These are phyloP conservation scores for Trichoderma reesei DNA, from an alignment of 495 filamentous ascomycete species.

Conservation along the genomic window DNA sequence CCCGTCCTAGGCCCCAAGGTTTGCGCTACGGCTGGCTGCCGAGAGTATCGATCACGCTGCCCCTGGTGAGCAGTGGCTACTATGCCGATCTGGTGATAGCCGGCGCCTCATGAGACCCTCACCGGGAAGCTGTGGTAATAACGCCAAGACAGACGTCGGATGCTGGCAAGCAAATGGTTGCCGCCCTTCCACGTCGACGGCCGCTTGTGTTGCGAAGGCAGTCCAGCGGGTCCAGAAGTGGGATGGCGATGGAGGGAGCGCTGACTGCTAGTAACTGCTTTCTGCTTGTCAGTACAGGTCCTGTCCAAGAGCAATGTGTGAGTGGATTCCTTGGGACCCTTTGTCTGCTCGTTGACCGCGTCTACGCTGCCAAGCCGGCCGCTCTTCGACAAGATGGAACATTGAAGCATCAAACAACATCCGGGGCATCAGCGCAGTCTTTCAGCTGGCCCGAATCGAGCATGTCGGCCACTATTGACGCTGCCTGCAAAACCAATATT, in stretches of 20 bases:
- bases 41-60: neutral
- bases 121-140: neutral
- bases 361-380: neutral
- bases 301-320: neutral
- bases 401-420: neutral
- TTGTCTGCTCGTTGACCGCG: neutral
- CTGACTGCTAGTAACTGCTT: too few species aligned
- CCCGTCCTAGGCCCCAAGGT: neutral
- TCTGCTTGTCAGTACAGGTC: neutral
- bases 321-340: neutral
- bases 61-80: neutral
- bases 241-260: neutral
- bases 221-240: neutral
- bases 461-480: neutral
- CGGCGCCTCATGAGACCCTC: neutral
- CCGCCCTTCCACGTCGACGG: neutral
- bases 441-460: neutral
- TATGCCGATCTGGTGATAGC: neutral
- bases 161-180: too few species aligned
- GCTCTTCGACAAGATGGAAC: neutral
- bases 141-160: too few species aligned
- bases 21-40: conserved; percentile 1
- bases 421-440: neutral
- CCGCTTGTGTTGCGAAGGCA: neutral
- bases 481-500: neutral